Percentiles rank a stretch among this genome's conserved stretches.
Evolutionary conservation across 2,329 filamentous ascomycete species (phyloP).

Genomic region (Exophiala calicioides): DNA sequence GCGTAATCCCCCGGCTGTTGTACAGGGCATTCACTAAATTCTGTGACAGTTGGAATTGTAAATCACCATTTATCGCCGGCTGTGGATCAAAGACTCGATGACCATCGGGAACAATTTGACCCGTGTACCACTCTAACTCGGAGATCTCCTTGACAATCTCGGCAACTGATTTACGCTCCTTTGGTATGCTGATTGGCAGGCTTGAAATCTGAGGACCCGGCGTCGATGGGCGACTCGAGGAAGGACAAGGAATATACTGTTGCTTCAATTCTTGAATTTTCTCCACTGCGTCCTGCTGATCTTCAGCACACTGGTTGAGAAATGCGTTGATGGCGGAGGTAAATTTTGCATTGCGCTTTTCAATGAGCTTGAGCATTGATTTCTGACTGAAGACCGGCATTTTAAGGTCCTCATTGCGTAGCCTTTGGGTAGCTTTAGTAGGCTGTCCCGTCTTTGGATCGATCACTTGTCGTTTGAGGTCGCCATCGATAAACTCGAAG

Average conservation of each 20-base stretch:
- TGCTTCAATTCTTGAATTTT: conserved; percentile 62
- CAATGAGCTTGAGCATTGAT: conserved; percentile 85
- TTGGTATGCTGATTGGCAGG: conserved; percentile 70
- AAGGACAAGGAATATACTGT: conserved; percentile 63
- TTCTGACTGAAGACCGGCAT: conserved; percentile 93
- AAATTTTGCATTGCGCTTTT: conserved; percentile 86
- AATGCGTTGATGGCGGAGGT: conserved; percentile 73
- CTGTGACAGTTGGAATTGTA: conserved; percentile 85
- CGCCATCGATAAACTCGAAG: conserved; percentile 91
- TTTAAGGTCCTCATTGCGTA: conserved; percentile 77
- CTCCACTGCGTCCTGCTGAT: conserved; percentile 66
- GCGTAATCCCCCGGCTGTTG: conserved; percentile 82
- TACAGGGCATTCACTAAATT: conserved; percentile 93
- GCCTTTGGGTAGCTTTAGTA: conserved; percentile 65
- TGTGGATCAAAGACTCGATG: conserved; percentile 89
- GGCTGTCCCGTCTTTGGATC: conserved; percentile 73
- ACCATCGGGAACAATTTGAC: conserved; percentile 89
- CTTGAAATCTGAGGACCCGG: conserved; percentile 41
- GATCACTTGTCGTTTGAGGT: conserved; percentile 77
- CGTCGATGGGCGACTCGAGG: conserved; percentile 41
- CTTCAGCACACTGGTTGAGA: conserved; percentile 69
- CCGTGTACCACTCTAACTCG: conserved; percentile 80
- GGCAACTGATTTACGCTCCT: conserved; percentile 74
- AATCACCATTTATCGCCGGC: conserved; percentile 74
- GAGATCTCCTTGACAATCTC: conserved; percentile 86